Conservation (phyloP, 805 yeast species). For the Brettanomyces bruxellensis region DNA sequence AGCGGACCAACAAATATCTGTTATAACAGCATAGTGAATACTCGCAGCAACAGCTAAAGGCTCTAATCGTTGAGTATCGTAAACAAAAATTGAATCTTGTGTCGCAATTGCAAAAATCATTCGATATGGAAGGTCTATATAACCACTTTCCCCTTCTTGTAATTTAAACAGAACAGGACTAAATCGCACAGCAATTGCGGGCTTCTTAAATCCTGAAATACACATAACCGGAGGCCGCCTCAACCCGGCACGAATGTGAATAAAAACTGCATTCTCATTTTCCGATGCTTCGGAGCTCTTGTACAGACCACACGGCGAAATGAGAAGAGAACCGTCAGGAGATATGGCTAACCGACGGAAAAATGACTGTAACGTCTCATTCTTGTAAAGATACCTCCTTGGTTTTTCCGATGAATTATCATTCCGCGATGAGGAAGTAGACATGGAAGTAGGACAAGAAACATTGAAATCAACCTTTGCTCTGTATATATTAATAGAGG, state of each 20-base stretch:
- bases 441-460: constrained; percentile 20
- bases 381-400: constrained; percentile 53
- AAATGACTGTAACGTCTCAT: constrained; percentile 84
- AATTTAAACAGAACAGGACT: constrained; percentile 55
- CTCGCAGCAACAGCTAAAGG: constrained; percentile 73
- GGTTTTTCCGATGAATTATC: constrained; percentile 31
- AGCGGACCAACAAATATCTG: constrained; percentile 78
- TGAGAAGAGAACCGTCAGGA: constrained; percentile 77
- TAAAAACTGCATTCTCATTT: constrained; percentile 58
- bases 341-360: constrained; percentile 81
- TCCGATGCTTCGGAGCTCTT: constrained; percentile 16
- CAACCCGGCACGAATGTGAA: constrained; percentile 66
- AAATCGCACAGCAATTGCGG: constrained; percentile 77
- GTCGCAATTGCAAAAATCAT: constrained; percentile 92
- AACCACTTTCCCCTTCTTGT: constrained; percentile 11
- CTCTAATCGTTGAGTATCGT: constrained; percentile 61
- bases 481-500: constrained; percentile 40
- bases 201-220: constrained; percentile 70
- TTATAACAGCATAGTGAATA: constrained; percentile 79
- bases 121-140: constrained; percentile 60
- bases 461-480: constrained; percentile 47
- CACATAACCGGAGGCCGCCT: constrained; percentile 66
- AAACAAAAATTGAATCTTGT: constrained; percentile 71
- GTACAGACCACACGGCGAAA: constrained; percentile 71
- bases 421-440: background rate